Evolutionary conservation across 2,329 filamentous ascomycete species (phyloP).

Genomic region (Fusarium nematophilum): DNA sequence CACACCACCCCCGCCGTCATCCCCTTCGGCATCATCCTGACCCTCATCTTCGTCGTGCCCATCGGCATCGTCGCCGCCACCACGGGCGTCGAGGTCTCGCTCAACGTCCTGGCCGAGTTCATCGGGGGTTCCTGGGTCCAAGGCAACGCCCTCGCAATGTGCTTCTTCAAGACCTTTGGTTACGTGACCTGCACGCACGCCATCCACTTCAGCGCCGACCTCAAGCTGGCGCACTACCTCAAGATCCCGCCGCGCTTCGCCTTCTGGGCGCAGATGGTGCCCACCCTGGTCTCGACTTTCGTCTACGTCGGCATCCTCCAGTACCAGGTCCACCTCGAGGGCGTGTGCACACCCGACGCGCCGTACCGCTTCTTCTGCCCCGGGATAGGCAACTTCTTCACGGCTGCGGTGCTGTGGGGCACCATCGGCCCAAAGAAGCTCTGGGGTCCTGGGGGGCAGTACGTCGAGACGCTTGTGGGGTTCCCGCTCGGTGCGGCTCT

Average conservation of each 20-base stretch:
- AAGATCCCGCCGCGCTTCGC: constrained; percentile 55
- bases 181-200: constrained; percentile 51
- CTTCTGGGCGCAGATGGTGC: constrained; percentile 51
- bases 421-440: constrained; percentile 53
- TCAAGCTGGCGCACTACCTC: constrained; percentile 57
- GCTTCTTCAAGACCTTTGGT: constrained; percentile 59
- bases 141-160: constrained; percentile 59
- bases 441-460: constrained; percentile 51
- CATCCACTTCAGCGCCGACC: constrained; percentile 49
- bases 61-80: constrained; percentile 58
- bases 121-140: constrained; percentile 57
- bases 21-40: constrained; percentile 55
- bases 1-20: constrained; percentile 56
- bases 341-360: constrained; percentile 52
- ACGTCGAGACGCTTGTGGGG: constrained; percentile 50
- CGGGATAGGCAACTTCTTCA: constrained; percentile 53
- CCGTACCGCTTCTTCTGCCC: constrained; percentile 53
- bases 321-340: constrained; percentile 51
- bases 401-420: constrained; percentile 55
- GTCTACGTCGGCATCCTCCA: constrained; percentile 50
- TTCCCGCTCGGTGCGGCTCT: constrained; percentile 54
- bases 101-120: constrained; percentile 61
- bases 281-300: constrained; percentile 49
- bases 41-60: constrained; percentile 56
- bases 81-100: constrained; percentile 54